These are phyloP conservation scores for Starmerella lactis-condensi DNA, from an alignment of 805 yeast genomes.

Conservation along the genomic window DNA sequence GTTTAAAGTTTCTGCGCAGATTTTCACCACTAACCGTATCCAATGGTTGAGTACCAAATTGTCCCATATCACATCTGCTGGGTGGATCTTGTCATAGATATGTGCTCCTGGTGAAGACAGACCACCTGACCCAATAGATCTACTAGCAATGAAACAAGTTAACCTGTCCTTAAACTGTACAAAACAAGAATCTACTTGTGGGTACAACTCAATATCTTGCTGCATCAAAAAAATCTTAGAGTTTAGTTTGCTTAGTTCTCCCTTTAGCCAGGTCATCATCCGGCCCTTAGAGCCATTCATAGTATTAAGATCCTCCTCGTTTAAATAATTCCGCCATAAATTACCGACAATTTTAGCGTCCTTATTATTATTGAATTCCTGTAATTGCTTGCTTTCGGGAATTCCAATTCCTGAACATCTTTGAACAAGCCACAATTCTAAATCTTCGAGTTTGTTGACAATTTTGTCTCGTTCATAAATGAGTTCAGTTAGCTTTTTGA, in stretches of 20 bases:
- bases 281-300: constrained; percentile 7
- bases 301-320: constrained; percentile 28
- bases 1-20: constrained; percentile 30
- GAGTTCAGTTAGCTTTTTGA: constrained; percentile 23
- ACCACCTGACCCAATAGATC: constrained; percentile 11
- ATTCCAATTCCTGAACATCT: constrained; percentile 14
- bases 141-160: constrained; percentile 47
- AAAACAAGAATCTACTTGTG: constrained; percentile 26
- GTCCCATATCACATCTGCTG: constrained; percentile 54
- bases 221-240: constrained; percentile 40
- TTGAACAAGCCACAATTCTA: constrained; percentile 26
- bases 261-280: constrained; percentile 39
- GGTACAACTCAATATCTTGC: constrained; percentile 25
- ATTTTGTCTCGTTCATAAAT: constrained; percentile 20
- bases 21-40: constrained; percentile 22
- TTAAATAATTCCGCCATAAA: constrained; percentile 30
- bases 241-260: constrained; percentile 46
- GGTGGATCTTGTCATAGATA: constrained; percentile 31
- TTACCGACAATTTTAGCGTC: constrained; percentile 13
- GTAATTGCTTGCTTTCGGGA: background rate
- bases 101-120: constrained; percentile 5
- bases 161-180: constrained; percentile 39
- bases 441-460: constrained; percentile 25
- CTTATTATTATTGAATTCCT: constrained; percentile 2
- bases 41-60: constrained; percentile 31